Percentiles rank a stretch among this genome's conserved stretches.
Conservation (phyloP, 345 rosid genomes). For the Eucalyptus fibrosa region DNA sequence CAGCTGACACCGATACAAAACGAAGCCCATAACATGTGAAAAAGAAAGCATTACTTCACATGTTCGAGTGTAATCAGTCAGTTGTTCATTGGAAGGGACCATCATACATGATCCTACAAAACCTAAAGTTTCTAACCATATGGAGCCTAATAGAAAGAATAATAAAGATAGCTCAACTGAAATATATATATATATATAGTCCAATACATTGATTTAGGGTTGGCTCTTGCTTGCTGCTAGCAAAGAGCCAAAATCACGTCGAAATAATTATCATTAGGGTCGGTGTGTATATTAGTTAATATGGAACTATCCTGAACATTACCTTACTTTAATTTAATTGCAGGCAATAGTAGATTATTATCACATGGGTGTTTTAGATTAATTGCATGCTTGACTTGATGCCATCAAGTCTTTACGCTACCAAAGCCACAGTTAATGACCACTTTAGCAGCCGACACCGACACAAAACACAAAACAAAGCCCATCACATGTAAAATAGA, state of each 20-base stretch:
- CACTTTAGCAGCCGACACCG: neutral
- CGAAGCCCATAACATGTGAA: neutral
- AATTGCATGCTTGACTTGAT: neutral
- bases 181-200: neutral
- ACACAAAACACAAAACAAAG: neutral
- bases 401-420: neutral
- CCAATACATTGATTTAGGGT: neutral
- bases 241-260: neutral
- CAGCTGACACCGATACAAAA: neutral
- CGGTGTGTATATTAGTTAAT: neutral
- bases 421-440: neutral
- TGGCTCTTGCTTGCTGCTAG: neutral
- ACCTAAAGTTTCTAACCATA: neutral
- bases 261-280: neutral
- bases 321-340: neutral
- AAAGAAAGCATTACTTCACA: neutral
- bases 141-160: neutral
- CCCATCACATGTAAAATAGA: neutral
- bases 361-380: neutral
- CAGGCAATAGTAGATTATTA: neutral
- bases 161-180: neutral
- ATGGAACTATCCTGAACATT: neutral
- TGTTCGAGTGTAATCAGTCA: neutral
- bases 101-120: neutral
- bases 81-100: neutral